These are phyloP conservation scores for Rhodosporidiobolus sp. DNA, from an alignment of 768 basidiomycete species.

Conservation along the genomic window DNA sequence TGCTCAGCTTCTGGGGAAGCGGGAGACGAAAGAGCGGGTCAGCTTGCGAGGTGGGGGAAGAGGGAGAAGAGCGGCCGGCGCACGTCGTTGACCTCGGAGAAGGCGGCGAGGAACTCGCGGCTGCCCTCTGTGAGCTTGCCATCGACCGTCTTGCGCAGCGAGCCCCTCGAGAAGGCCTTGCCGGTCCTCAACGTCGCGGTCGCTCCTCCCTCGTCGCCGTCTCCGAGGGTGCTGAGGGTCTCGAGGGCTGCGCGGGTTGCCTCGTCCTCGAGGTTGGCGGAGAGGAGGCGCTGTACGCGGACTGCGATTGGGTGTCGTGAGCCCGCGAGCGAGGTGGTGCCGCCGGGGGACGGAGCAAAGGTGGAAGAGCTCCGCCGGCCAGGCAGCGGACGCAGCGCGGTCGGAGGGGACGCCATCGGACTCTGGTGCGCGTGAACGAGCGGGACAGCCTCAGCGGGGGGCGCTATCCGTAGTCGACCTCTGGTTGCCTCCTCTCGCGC, in stretches of 20 bases:
- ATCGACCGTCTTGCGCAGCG: constrained; percentile 80
- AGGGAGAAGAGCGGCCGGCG: constrained; percentile 46
- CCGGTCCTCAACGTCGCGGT: constrained; percentile 33
- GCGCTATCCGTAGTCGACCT: too few relatives aligned
- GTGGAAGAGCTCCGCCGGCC: too few relatives aligned
- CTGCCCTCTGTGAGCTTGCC: constrained; percentile 75
- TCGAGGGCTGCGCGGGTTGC: constrained; percentile 40
- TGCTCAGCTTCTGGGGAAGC: constrained; percentile 74
- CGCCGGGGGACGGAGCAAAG: too few relatives aligned
- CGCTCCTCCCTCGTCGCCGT: neutral
- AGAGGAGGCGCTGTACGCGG: constrained; percentile 40
- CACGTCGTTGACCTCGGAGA: constrained; percentile 86
- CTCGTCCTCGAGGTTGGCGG: constrained; percentile 40
- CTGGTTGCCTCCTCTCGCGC: too few relatives aligned
- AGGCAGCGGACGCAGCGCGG: too few relatives aligned
- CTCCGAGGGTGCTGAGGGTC: constrained; percentile 37
- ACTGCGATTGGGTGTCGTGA: constrained; percentile 11
- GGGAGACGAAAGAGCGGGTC: neutral
- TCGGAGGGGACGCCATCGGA: too few relatives aligned
- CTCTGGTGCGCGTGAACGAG: too few relatives aligned
- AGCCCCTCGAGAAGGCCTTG: constrained; percentile 70
- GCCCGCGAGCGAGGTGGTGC: too few relatives aligned
- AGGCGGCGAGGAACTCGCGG: constrained; percentile 72
- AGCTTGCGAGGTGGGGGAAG: neutral
- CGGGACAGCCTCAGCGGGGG: too few relatives aligned